These are phyloP conservation scores for Oxyria digyna DNA, from an alignment of 148 eudicot species.

Conservation along the genomic window DNA sequence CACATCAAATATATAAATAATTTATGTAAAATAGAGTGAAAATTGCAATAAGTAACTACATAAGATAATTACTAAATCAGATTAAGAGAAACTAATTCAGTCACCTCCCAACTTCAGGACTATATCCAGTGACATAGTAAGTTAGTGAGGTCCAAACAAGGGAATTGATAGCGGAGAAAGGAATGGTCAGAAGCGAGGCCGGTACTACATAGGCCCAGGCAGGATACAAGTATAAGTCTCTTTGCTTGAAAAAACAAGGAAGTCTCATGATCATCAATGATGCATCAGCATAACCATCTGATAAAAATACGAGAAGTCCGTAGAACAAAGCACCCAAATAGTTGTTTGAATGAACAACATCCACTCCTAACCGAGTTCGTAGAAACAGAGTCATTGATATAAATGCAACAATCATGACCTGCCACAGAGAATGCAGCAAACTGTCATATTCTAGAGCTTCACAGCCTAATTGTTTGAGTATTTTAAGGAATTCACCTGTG, in stretches of 20 bases:
- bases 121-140: constrained; percentile 59
- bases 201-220: constrained; percentile 85
- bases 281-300: constrained; percentile 59
- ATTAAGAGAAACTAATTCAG: too few relatives aligned
- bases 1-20: too few relatives aligned
- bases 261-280: constrained; percentile 56
- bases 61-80: not conserved
- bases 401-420: constrained; percentile 28
- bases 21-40: too few relatives aligned
- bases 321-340: constrained; percentile 65
- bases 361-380: constrained; percentile 46
- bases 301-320: constrained; percentile 37
- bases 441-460: too few relatives aligned
- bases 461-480: too few relatives aligned
- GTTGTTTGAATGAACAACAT: constrained; percentile 43
- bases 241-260: constrained; percentile 64
- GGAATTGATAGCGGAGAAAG: constrained; percentile 42
- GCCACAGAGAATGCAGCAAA: too few relatives aligned
- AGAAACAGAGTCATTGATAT: constrained; percentile 57
- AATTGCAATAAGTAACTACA: constrained; percentile 6
- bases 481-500: too few relatives aligned
- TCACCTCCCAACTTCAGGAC: constrained; percentile 66
- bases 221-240: constrained; percentile 67
- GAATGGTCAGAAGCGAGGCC: constrained; percentile 50
- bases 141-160: constrained; percentile 62